Conservation (phyloP, 805 yeast species). For the Candida odintsovae region DNA sequence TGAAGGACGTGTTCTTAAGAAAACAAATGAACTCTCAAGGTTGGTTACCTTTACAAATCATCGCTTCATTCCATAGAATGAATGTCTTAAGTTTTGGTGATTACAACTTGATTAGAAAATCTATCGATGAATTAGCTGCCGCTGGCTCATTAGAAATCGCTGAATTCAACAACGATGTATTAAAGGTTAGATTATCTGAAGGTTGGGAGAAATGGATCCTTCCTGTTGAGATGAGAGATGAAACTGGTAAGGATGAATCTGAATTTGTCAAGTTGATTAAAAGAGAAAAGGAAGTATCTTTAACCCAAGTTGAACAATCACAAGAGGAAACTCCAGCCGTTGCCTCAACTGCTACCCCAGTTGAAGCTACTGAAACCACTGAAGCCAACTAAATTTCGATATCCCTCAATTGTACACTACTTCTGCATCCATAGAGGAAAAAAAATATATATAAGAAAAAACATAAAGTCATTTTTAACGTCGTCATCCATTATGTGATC, state of each 20-base stretch:
- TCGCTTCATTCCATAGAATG: conserved; percentile 73
- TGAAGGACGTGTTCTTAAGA: conserved; percentile 79
- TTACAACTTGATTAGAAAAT: conserved; percentile 43
- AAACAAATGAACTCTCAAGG: conserved; percentile 77
- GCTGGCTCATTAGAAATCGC: conserved; percentile 31
- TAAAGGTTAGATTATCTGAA: conserved; percentile 54
- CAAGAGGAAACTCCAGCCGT: neutral
- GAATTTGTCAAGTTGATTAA: conserved; percentile 17
- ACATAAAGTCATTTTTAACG: neutral
- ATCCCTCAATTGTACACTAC: neutral
- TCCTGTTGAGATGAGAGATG: conserved; percentile 43
- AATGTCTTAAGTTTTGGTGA: conserved; percentile 58
- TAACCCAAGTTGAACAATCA: neutral
- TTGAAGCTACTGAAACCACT: neutral
- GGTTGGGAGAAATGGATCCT: conserved; percentile 68
- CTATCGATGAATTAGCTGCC: conserved; percentile 41
- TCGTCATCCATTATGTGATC: conserved; percentile 1
- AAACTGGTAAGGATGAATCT: conserved; percentile 39
- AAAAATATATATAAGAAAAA: neutral
- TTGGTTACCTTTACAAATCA: conserved; percentile 54
- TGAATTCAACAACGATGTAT: conserved; percentile 35
- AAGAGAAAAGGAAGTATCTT: conserved; percentile 4
- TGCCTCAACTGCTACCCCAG: neutral
- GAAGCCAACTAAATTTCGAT: neutral
- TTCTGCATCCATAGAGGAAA: neutral